Base-by-base conservation (phyloP, 306 rosid species). In the Acacia acuminata region DNA sequence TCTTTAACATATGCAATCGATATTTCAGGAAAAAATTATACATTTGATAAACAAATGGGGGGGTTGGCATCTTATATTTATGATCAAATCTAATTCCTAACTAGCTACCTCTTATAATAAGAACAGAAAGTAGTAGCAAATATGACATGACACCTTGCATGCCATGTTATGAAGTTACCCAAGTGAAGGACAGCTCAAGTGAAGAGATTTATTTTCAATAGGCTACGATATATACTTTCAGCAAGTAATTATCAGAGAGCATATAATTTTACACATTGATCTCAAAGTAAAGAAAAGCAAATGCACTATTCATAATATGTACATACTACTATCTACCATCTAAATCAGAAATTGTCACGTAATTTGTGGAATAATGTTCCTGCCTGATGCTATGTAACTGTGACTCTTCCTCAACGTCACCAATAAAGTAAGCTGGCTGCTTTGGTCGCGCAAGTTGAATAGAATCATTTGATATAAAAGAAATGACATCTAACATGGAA, bases 401-500 rank as follows among this genome's bases (percentile, higher is more conserved):
- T 16, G 51, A 25, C 13, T 66, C 83, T 50, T 83, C 76, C 27
- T 16, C 38, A 40, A 36, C 66, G 19, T 8, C 53, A 77, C 74
- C 5, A 1, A 73, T 25, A 30, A 85, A 86, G 78, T 76, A 78
- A 17, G 60, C 74, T 34, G 85, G 85, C 7, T 76, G 84, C 73
- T 84, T 88, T 67, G 85, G 89, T 53, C 80, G 44, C 7, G 40
- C 71, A 44, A 83, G 82, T 72, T 76, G 89, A 42, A 48, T 32
- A 20, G 79, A 34, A 19, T 89, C 80, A 63, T 81, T 89, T 20
- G 79, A 79, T 11, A 87, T 50, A 71, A 73, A 83, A 79, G 71
- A 77, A 64, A 82, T 77, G 19, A 87, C 89, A 19, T 87, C 87
- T 10, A 63, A 17, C 85, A 89, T 82, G 69, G 84, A 79, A 38